A percentile compares a stretch with the other conserved stretches of the same genome.
These are phyloP conservation scores for Leccinum uliginosum DNA, from an alignment of 768 basidiomycete genomes.

Conservation along the genomic window DNA sequence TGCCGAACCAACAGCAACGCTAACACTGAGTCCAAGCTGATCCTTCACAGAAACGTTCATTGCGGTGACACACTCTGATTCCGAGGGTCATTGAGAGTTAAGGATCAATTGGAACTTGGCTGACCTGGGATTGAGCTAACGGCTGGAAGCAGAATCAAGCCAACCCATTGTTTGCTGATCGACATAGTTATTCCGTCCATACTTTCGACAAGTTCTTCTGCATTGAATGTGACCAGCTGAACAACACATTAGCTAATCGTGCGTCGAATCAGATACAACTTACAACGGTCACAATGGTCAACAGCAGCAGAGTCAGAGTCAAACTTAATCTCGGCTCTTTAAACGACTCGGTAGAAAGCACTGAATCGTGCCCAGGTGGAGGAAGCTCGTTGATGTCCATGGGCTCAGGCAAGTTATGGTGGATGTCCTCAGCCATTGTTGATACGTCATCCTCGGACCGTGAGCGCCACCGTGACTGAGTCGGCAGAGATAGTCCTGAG, in stretches of 20 bases:
- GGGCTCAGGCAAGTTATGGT: slow-evolving; percentile 9
- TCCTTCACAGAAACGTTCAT: slow-evolving; percentile 85
- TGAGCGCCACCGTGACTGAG: slow-evolving; percentile 7
- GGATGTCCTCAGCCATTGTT: neutral
- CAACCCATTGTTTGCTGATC: slow-evolving; percentile 86
- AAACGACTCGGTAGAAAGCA: slow-evolving; percentile 15
- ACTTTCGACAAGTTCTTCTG: slow-evolving; percentile 74
- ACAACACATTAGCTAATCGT: neutral
- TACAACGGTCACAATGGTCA: slow-evolving; percentile 62
- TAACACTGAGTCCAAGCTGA: slow-evolving; percentile 77
- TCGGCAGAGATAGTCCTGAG: slow-evolving; percentile 8
- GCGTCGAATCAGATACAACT: slow-evolving; percentile 20
- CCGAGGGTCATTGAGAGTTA: neutral
- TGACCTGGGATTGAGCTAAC: slow-evolving; percentile 76
- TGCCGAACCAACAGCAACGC: slow-evolving; percentile 78
- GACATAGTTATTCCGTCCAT: slow-evolving; percentile 72
- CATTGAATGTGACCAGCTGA: slow-evolving; percentile 54
- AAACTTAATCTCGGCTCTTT: slow-evolving; percentile 59
- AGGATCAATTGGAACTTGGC: slow-evolving; percentile 1
- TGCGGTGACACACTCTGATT: slow-evolving; percentile 79
- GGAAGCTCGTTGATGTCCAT: slow-evolving; percentile 11
- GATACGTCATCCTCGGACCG: slow-evolving; percentile 15
- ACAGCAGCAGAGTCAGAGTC: slow-evolving; percentile 49
- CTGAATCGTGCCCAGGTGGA: slow-evolving; percentile 16
- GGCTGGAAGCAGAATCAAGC: slow-evolving; percentile 81